Base-by-base conservation (phyloP, 2,329 filamentous ascomycete genomes). In the Biscogniauxia sp. region DNA sequence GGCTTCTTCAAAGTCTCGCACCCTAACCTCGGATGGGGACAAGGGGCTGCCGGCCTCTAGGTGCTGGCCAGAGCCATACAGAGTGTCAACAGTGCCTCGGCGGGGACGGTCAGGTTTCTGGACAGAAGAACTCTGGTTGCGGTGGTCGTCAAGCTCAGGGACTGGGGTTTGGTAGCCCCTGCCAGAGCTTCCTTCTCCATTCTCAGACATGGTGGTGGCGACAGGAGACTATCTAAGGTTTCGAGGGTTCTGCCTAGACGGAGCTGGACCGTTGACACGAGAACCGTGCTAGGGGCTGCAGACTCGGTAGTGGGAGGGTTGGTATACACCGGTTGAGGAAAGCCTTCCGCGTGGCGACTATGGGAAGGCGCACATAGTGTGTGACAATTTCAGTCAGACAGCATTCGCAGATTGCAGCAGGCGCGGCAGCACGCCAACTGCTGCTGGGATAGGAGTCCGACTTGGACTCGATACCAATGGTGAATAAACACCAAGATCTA, bases 1-100 rank as follows among this genome's bases (percentile, higher is more conserved):
- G 15, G 92, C 93, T 68, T 95, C 87, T 74, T 97, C 93, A 67
- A 96, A 96, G 73, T 97, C 93, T 59, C 92, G 86, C 49, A 91
- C 82, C 25, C 77, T 75, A 32, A 84, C 74, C 64, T 74, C 71
- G 17, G 65, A 59, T 13, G 71, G 69, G 2, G 71, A 70, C 78
- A 79, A n/a, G 78, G 76, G n/a, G 75, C 73, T 55, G 75, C 69
- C 56, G 71, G 69, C 26, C 15, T 77, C 70, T 25, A 78, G 74
- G 64, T 80, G 68, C 61, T 83, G 80, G 45, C 80, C 78, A 57
- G 80, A 74, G 54, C 82, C 83, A 62, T 88, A 85, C 4, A 91
- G 79, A 57, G 89, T 92, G 66, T 91, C 90, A 66, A 91, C 86
- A 2, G 90, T 93, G 50, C 90, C 90, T 58, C 90, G 84, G 58